Base-by-base conservation (phyloP, 2,329 filamentous ascomycete species). In the Ambrosiella cleistominuta region DNA sequence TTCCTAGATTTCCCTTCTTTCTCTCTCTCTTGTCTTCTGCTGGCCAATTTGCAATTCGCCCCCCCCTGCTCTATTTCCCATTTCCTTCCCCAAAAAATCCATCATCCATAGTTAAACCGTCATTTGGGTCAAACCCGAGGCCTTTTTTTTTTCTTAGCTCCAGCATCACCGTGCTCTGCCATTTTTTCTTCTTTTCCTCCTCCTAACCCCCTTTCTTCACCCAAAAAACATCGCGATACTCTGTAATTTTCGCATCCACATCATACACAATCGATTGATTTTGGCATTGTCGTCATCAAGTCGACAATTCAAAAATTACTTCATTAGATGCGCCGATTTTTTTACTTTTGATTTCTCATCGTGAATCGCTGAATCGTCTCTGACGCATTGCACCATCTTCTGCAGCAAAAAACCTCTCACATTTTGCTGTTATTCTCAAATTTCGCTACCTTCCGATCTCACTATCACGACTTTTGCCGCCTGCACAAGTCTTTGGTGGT, bases 221-320 rank as follows among this genome's bases (percentile, higher is more conserved):
- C 42, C 19, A 45, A 39, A 60, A 40, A 45, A 12, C 42, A 42
- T 45, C 37, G 38, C 9, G 13, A 57, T 44, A 15, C 54, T 53
- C 49, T 17, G 19, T 45, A 54, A 51, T 51, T 51, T 19, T 54
- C 49, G 35, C 44, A 47, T 27, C 44, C 44, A 47, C 19, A 47
- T 8, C 44, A 47, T 15, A 51, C 27, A 51, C 27, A 51, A 15
- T 54, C 42, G 39, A 49, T 57, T 47, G n/a, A 51, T 57, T 60
- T 60, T 57, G 3, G 40, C 35, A 49, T 54, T 54, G 58, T 54
- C 59, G 59, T 56, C 45, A 12, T 56, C 52, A 35, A 54, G 36
- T 36, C 27, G 17, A 9, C 37, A 56, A 17, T 54, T 36, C 12
- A 39, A 53, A 53, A 56, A 40, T 27, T 44, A 49, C 11, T 53